Evolutionary conservation across 2,329 filamentous ascomycete species (phyloP).

Genomic region (Ophiostoma triangulosporum): DNA sequence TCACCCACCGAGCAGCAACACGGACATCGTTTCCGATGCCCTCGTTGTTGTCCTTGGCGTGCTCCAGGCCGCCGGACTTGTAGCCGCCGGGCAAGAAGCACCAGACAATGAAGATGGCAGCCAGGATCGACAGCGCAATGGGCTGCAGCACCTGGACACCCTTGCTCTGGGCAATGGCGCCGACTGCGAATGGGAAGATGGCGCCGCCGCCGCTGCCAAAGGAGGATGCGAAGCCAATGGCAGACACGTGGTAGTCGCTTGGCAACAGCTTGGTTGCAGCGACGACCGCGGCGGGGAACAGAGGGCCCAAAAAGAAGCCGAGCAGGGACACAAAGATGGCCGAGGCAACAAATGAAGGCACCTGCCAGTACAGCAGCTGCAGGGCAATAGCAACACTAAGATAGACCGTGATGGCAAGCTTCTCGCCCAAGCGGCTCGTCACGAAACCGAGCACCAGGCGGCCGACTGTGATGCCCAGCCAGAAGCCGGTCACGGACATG

Average conservation of each 20-base stretch:
- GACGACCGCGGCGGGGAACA: conserved; percentile 65
- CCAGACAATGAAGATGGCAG: conserved; percentile 33
- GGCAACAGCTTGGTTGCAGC: conserved; percentile 63
- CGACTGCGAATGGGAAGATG: conserved; percentile 51
- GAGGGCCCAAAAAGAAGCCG: conserved; percentile 67
- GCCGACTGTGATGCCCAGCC: conserved; percentile 68
- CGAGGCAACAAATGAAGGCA: conserved; percentile 62
- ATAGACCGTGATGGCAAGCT: conserved; percentile 49
- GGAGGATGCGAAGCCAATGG: conserved; percentile 67
- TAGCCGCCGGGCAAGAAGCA: conserved; percentile 22
- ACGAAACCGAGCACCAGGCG: conserved; percentile 62
- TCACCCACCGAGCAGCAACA: conserved; percentile 11
- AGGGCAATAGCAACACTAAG: conserved; percentile 48
- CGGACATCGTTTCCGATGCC: conserved; percentile 23
- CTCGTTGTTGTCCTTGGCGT: conserved; percentile 24
- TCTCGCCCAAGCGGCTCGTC: conserved; percentile 61
- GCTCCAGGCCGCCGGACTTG: conserved; percentile 25
- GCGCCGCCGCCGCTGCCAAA: conserved; percentile 64
- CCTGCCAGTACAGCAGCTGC: conserved; percentile 67
- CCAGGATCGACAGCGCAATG: conserved; percentile 35
- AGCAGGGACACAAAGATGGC: conserved; percentile 57
- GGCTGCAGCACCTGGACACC: conserved; percentile 46
- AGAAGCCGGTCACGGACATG: conserved; percentile 67
- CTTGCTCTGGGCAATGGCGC: conserved; percentile 47
- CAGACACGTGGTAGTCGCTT: conserved; percentile 58